These are phyloP conservation scores for Cladophialophora chaetospira DNA, from an alignment of 2,329 filamentous ascomycete genomes.

Conservation along the genomic window DNA sequence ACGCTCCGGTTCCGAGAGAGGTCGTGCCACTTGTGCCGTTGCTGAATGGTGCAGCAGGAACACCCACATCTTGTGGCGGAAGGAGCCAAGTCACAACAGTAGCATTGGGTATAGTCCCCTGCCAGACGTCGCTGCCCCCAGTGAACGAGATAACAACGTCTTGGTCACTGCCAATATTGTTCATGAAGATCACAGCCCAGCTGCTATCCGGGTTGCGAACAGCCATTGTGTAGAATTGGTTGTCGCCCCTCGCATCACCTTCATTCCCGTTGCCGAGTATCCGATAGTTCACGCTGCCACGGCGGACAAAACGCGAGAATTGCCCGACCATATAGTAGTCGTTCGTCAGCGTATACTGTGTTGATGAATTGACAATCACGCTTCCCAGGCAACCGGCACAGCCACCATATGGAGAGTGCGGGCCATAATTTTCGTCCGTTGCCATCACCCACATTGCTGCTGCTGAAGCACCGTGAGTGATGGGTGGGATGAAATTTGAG, in stretches of 20 bases:
- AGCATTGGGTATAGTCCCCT: constrained; percentile 35
- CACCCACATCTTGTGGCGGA: constrained; percentile 20
- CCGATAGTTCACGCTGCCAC: constrained; percentile 41
- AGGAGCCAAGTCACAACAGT: constrained; percentile 39
- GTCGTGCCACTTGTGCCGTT: constrained; percentile 2
- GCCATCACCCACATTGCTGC: constrained; percentile 39
- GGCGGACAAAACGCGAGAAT: constrained; percentile 53
- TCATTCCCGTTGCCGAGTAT: constrained; percentile 46
- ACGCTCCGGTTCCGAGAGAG: background rate
- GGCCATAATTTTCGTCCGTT: constrained; percentile 35
- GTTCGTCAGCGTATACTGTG: constrained; percentile 49
- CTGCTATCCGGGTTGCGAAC: constrained; percentile 51
- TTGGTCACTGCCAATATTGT: constrained; percentile 50
- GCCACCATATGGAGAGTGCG: constrained; percentile 36
- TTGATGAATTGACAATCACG: constrained; percentile 36
- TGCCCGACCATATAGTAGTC: constrained; percentile 60
- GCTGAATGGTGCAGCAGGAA: background rate
- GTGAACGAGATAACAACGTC: constrained; percentile 40
- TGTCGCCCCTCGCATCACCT: constrained; percentile 47
- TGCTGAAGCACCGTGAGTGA: constrained; percentile 38
- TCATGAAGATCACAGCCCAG: constrained; percentile 51
- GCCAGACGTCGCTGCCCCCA: constrained; percentile 33
- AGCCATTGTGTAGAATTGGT: constrained; percentile 49
- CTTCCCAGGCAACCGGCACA: constrained; percentile 36
- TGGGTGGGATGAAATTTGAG: constrained; percentile 26